Conservation (phyloP, 108 stramenopile species). For the Cyclotella choctawhatcheeana region DNA sequence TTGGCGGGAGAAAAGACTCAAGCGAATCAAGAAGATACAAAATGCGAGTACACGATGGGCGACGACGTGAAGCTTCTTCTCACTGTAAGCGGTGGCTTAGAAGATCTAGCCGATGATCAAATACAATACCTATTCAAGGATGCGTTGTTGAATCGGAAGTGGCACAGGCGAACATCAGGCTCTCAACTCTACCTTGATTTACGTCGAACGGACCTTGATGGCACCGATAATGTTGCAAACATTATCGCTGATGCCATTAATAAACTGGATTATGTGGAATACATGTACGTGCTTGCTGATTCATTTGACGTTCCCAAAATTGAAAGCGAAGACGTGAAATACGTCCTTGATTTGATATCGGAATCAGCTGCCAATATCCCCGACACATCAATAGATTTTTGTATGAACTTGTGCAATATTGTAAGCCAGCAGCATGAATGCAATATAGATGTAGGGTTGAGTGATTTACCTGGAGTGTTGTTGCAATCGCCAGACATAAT, state of each 20-base stretch:
- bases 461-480: constrained; percentile 40
- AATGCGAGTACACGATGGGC: background rate
- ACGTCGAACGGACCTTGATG: background rate
- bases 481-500: constrained; percentile 37
- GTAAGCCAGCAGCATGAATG: background rate
- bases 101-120: constrained; percentile 49
- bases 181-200: constrained; percentile 38
- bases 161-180: constrained; percentile 44
- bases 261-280: constrained; percentile 46
- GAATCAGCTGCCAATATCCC: background rate
- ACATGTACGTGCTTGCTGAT: constrained; percentile 29
- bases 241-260: background rate
- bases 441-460: constrained; percentile 36
- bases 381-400: constrained; percentile 6
- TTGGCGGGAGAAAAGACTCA: too few relatives aligned
- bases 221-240: background rate
- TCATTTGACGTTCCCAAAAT: constrained; percentile 13
- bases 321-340: background rate
- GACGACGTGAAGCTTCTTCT: constrained; percentile 4
- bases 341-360: background rate
- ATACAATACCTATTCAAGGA: background rate
- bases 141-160: constrained; percentile 3
- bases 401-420: background rate
- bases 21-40: background rate
- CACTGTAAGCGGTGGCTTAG: constrained; percentile 55